Conservation (phyloP, 306 rosid species). For the Macrotyloma uniflorum region DNA sequence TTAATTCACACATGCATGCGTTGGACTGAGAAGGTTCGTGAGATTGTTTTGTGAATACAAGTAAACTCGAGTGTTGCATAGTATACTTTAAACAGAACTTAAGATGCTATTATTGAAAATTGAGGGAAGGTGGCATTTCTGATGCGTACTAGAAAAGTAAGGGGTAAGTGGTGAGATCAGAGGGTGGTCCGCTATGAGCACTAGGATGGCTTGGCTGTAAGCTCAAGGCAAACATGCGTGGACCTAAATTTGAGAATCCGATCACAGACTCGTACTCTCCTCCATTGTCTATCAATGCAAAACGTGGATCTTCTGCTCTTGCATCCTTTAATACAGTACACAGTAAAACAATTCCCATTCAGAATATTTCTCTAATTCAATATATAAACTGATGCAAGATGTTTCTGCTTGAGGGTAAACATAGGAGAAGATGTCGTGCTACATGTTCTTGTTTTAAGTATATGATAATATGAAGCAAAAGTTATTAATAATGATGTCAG, state of each 20-base stretch:
- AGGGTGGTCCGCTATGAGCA: conserved; percentile 46
- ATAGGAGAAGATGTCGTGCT: background rate
- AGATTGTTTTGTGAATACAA: background rate
- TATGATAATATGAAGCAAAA: background rate
- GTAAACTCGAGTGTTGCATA: no score
- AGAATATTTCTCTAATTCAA: background rate
- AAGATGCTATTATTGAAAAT: conserved; percentile 31
- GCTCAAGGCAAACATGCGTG: conserved; percentile 67
- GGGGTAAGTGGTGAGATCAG: conserved; percentile 71
- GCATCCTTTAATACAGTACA: conserved; percentile 49
- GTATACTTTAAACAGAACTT: conserved; percentile 1
- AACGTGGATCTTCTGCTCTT: conserved; percentile 62
- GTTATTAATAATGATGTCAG: background rate
- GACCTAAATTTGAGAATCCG: conserved; percentile 62
- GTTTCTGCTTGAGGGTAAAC: background rate
- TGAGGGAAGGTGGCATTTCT: conserved; percentile 1
- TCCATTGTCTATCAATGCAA: conserved; percentile 63
- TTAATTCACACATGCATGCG: background rate
- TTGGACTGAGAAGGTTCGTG: background rate
- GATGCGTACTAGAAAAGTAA: conserved; percentile 51
- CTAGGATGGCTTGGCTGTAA: conserved; percentile 57
- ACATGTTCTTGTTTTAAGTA: background rate
- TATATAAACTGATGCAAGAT: background rate
- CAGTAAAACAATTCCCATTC: background rate
- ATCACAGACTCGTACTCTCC: conserved; percentile 59